Evolutionary conservation across 2,329 filamentous ascomycete genomes (phyloP).

Genomic region (Diaporthe sp.): DNA sequence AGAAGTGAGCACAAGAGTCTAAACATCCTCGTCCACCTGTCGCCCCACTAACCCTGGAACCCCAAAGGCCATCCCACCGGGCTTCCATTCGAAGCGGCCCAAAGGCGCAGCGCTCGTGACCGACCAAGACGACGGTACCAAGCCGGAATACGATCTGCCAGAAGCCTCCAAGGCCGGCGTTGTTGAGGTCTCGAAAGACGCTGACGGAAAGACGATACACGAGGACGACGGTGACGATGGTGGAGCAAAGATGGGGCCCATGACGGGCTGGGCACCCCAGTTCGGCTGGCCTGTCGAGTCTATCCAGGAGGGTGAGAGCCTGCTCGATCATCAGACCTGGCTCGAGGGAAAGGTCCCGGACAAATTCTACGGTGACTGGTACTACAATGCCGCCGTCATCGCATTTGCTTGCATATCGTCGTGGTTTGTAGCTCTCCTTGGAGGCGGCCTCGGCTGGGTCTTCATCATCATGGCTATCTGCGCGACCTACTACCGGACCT

Average conservation of each 20-base stretch:
- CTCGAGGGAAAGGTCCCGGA: conserved; percentile 88
- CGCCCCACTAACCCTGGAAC: conserved; percentile 1
- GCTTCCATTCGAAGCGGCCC: conserved; percentile 72
- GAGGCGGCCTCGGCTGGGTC: conserved; percentile 93
- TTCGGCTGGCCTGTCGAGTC: conserved; percentile 80
- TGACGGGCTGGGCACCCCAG: conserved; percentile 89
- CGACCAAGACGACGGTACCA: conserved; percentile 81
- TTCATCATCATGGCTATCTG: conserved; percentile 93
- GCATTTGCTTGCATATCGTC: conserved; percentile 91
- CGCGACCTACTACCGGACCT: conserved; percentile 96
- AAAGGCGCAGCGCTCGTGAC: conserved; percentile 81
- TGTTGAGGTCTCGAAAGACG: conserved; percentile 66
- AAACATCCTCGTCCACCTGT: not conserved
- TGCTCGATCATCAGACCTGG: conserved; percentile 90
- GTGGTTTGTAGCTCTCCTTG: conserved; percentile 90
- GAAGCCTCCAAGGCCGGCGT: conserved; percentile 79
- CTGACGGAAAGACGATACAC: conserved; percentile 61
- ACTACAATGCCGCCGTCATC: conserved; percentile 96
- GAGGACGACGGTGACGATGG: conserved; percentile 69
- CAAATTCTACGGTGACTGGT: conserved; percentile 97
- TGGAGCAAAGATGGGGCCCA: conserved; percentile 66
- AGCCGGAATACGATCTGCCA: conserved; percentile 82
- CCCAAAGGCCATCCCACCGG: conserved; percentile 72
- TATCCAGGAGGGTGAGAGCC: conserved; percentile 71
- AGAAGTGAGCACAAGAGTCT: conserved; percentile 72